Evolutionary conservation across 257 asterid species (phyloP).

Genomic region (Fraxinus anomala): DNA sequence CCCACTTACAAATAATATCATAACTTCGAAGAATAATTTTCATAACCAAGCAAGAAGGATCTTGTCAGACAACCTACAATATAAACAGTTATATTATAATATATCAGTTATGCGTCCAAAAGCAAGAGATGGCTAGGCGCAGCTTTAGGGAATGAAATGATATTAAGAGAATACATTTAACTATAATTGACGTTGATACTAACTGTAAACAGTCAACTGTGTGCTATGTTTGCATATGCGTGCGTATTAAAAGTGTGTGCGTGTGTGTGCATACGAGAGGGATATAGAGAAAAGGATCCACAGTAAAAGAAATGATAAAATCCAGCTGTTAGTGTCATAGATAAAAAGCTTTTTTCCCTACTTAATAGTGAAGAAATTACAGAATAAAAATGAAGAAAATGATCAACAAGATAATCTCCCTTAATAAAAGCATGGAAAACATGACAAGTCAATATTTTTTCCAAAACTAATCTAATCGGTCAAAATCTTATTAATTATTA

Average conservation of each 20-base stretch:
- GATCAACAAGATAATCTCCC: neutral
- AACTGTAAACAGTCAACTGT: neutral
- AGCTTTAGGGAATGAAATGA: neutral
- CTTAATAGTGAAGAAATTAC: neutral
- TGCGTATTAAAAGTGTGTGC: neutral
- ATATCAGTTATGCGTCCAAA: slow-evolving; percentile 11
- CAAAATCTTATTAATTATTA: neutral
- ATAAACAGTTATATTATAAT: neutral
- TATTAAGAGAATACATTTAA: neutral
- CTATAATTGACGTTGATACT: neutral
- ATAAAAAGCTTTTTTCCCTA: neutral
- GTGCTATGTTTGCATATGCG: neutral
- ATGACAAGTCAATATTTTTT: neutral
- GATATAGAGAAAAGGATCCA: neutral
- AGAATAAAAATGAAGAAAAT: neutral
- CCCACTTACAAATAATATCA: slow-evolving; percentile 5
- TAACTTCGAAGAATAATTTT: neutral
- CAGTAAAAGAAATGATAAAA: slow-evolving; percentile 5
- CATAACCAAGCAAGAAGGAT: slow-evolving; percentile 12
- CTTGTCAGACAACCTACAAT: slow-evolving; percentile 31
- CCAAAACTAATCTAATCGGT: neutral
- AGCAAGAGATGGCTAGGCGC: slow-evolving; percentile 3
- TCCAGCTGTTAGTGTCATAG: neutral
- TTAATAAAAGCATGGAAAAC: neutral
- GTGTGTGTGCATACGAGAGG: neutral